Base-by-base conservation (phyloP, 2,329 filamentous ascomycete species). In the Arthrobotrys musiformis region DNA sequence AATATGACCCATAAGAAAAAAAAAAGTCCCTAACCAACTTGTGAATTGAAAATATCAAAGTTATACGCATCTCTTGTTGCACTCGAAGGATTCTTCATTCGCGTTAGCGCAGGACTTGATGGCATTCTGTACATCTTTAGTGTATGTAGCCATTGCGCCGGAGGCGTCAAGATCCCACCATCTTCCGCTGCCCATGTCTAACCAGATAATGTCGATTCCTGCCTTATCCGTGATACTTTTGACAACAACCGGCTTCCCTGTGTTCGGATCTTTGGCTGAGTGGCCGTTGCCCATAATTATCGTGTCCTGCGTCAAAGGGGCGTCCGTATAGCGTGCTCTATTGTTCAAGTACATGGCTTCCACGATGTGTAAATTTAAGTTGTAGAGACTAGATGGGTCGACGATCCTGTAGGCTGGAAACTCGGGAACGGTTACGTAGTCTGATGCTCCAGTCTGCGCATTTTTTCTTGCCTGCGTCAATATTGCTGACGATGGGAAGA, bases 81-180 rank as follows among this genome's bases (percentile, higher is more conserved):
- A 77, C 5, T 50, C 66, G n/a, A 77, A 77, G 8, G 26, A 37
- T n/a, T 77, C 66, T 52, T 77, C 73, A 24, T 77, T 77, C 33
- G 66, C 73, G 33, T 77, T 77, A 9, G 40, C 40, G 48, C 73
- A 77, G 6, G 37, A n/a, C 40, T 37, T 70, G 30, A 77, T 70
- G 26, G 28, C 35, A 30, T 52, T 26, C 44, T 66, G 73, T 2
- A 77, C 73, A 2, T 77, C 73, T 37, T 70, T 77, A 1, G 73
- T 77, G 33, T 77, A 77, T 17, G 13, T 5, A n/a, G 73, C 73
- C 73, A 77, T 77, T 28, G 60, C 67, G 0, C 73, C 73, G 15
- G 73, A 77, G 30, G 73, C 73, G 50, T 77, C 73, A 5, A 77
- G 40, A 40, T 77, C 73, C 73, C 73, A 77, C 73, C 73, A 77